A percentile compares a stretch with the other conserved stretches of the same genome.
Evolutionary conservation across 2,329 filamentous ascomycete genomes (phyloP).

Genomic region (Juglanconis juglandina): DNA sequence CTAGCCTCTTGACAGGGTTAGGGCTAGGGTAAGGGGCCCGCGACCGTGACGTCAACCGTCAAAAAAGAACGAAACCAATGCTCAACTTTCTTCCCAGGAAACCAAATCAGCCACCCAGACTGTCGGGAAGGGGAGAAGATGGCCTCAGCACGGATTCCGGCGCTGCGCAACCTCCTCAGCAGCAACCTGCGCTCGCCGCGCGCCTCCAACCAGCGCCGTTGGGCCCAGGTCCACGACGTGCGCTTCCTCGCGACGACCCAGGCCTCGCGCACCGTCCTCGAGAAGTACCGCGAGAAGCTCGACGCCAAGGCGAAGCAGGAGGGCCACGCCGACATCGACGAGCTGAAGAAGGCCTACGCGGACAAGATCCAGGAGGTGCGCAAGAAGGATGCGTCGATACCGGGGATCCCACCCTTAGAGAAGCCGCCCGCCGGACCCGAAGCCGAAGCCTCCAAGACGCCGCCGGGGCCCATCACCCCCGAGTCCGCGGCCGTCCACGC

Average conservation of each 20-base stretch:
- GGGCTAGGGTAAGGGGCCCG: not conserved
- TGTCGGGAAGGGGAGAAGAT: slow-evolving; percentile 30
- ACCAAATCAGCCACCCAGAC: not conserved
- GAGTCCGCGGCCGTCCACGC: slow-evolving; percentile 26
- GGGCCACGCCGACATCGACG: slow-evolving; percentile 66
- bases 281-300: slow-evolving; percentile 87
- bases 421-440: not conserved
- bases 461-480: slow-evolving; percentile 23
- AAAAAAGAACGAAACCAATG: not conserved
- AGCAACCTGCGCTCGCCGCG: slow-evolving; percentile 31
- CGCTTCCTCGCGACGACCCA: slow-evolving; percentile 82
- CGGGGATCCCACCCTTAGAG: slow-evolving; percentile 20
- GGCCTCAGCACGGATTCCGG: slow-evolving; percentile 45
- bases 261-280: slow-evolving; percentile 63
- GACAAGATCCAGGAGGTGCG: slow-evolving; percentile 75
- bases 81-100: not conserved
- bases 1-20: not conserved
- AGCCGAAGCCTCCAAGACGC: slow-evolving; percentile 22
- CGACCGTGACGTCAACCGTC: not conserved
- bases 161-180: slow-evolving; percentile 44
- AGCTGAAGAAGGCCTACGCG: slow-evolving; percentile 77
- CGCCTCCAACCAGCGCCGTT: slow-evolving; percentile 64
- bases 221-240: slow-evolving; percentile 89
- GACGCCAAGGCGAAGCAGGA: slow-evolving; percentile 69
- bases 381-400: slow-evolving; percentile 59